These are phyloP conservation scores for Stemphylium beticola DNA, from an alignment of 2,329 filamentous ascomycete genomes.

Conservation along the genomic window DNA sequence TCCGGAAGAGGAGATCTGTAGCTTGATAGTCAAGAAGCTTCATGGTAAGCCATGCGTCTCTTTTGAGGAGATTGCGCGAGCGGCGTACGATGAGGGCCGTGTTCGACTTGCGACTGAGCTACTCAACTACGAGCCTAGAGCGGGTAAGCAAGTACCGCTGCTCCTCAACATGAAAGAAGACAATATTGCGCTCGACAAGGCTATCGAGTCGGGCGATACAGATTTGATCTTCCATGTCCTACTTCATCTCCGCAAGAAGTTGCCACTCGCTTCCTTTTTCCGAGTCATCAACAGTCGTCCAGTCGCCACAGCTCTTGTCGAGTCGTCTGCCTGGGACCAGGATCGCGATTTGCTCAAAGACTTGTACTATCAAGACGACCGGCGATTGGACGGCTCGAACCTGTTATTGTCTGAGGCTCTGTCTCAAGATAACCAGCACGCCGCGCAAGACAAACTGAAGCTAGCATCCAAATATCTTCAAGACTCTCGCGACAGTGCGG, in stretches of 20 bases:
- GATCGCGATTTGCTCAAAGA: conserved; percentile 88
- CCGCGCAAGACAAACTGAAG: conserved; percentile 84
- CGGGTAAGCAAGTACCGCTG: conserved; percentile 93
- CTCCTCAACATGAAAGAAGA: conserved; percentile 96
- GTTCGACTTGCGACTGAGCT: conserved; percentile 87
- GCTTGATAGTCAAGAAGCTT: conserved; percentile 83
- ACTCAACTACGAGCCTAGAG: conserved; percentile 90
- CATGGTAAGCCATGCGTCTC: conserved; percentile 90
- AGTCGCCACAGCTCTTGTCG: conserved; percentile 85
- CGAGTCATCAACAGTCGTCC: conserved; percentile 85
- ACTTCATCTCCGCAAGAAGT: conserved; percentile 84
- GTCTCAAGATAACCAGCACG: conserved; percentile 70
- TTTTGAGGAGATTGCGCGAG: conserved; percentile 90
- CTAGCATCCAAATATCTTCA: conserved; percentile 81
- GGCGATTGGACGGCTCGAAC: conserved; percentile 83
- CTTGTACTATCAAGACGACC: conserved; percentile 96
- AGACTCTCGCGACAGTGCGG: conserved; percentile 78
- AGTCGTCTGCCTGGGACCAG: conserved; percentile 79
- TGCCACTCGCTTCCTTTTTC: conserved; percentile 91
- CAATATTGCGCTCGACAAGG: conserved; percentile 92
- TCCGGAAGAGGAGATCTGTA: conserved; percentile 86
- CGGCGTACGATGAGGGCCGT: conserved; percentile 93
- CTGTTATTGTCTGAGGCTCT: conserved; percentile 87
- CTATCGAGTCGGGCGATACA: conserved; percentile 92
- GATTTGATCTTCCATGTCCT: conserved; percentile 92